These are phyloP conservation scores for Ustilago vetiveriae DNA, from an alignment of 1,284 basidiomycete genomes.

Conservation along the genomic window DNA sequence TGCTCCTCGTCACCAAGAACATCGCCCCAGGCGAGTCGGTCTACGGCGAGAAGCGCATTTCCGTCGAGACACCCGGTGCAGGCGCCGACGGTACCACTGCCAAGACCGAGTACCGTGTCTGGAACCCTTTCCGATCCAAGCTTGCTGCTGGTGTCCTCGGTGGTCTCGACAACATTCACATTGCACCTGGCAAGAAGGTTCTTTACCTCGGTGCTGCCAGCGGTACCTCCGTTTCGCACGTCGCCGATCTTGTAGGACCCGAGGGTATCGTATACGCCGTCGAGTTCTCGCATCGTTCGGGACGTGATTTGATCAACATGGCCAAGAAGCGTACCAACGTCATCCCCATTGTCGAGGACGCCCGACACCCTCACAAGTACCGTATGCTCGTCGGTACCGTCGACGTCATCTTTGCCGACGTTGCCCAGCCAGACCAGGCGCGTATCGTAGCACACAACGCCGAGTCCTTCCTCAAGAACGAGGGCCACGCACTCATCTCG, in stretches of 20 bases:
- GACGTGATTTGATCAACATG: constrained; percentile 98
- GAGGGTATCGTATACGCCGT: constrained; percentile 98
- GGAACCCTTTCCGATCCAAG: constrained; percentile 99
- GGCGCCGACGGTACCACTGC: constrained; percentile 74
- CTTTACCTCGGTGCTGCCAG: constrained; percentile 94
- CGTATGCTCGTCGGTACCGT: constrained; percentile 65
- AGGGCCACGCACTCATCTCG: constrained; percentile 91
- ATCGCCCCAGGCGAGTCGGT: constrained; percentile 96
- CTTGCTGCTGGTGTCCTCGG: constrained; percentile 95
- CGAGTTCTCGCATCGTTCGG: constrained; percentile 95
- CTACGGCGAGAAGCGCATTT: constrained; percentile 87
- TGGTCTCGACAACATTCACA: constrained; percentile 92
- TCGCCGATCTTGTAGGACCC: constrained; percentile 96
- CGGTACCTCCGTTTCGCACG: constrained; percentile 98
- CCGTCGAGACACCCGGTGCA: constrained; percentile 72
- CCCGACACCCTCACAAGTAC: constrained; percentile 77
- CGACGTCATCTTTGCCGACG: constrained; percentile 81
- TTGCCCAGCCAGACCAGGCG: constrained; percentile 98
- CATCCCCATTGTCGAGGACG: constrained; percentile 97
- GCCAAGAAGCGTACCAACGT: constrained; percentile 99
- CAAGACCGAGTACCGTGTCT: constrained; percentile 97
- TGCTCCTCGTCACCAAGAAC: constrained; percentile 96
- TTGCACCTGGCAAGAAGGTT: constrained; percentile 93
- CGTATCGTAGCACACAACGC: constrained; percentile 83
- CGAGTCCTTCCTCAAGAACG: constrained; percentile 94